Evolutionary conservation across 371 early-diverging fungal species (phyloP), one percentile per base, ranked within the genome.

Genomic region (Mortierella sp.): DNA sequence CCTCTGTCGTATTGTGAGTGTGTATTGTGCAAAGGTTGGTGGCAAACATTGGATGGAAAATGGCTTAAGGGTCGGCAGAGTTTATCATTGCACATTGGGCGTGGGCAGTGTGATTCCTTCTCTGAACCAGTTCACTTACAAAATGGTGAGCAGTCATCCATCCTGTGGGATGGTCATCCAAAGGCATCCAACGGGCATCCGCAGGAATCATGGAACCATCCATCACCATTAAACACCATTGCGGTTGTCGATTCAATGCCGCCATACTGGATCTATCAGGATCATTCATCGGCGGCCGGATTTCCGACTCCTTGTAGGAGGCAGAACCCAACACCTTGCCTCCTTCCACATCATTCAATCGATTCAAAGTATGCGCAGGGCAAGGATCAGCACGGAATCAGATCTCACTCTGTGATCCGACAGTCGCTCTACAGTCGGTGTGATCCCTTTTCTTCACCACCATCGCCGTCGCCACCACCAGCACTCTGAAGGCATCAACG

Each of bases 71-170:
- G 63, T n/a, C 48, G 6, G 16, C n/a, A 2, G 12, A 28, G 57
- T 31, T 48, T 48, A 45, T 38, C 21, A 34, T 23, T 1, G 12
- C 9, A 21, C 5, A n/a, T 12, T 27, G 41, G 26, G 12, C 39
- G 57, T n/a, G 42, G 23, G 53, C 26, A 18, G 21, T 39, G 24
- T 38, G 59, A 70, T 63, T 63, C 70, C 51, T 58, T 63, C 70
- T 70, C 70, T 70, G 59, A 70, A 62, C 63, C 54, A 70, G 64
- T 70, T 61, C 57, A 61, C 45, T 61, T 61, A 55, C 63, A 70
- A 70, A 63, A 70, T 70, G 59, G 62, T 70, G 58, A 58, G 63
- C 61, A 58, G 48, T 53, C 58, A 56, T 42, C 27, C 45, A 28
- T 41, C 50, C 19, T 39, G 49, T n/a, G 31, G 19, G 42, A 18